Evolutionary conservation across 208 protist species (phyloP).

Genomic region (Angomonas ambiguus): DNA sequence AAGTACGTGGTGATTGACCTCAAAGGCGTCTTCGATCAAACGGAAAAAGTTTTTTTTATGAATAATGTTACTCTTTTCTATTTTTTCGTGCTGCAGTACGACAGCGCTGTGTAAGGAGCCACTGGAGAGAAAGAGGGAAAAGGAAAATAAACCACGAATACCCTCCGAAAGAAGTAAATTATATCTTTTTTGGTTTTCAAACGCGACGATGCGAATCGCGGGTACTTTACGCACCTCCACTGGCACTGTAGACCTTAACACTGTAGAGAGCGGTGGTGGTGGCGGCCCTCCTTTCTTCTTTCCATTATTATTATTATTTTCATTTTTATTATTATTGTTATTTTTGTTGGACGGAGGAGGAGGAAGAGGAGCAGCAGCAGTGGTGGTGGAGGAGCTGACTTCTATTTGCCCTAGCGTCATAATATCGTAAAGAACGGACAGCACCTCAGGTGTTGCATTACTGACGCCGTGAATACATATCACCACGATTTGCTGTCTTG

Average conservation of each 20-base stretch:
- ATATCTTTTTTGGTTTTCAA: constrained; percentile 54
- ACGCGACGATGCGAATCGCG: constrained; percentile 76
- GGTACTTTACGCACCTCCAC: too few relatives aligned
- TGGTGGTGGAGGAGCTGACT: not conserved
- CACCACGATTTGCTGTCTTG: constrained; percentile 48
- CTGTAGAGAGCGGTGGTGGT: too few relatives aligned
- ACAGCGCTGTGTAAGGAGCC: constrained; percentile 74
- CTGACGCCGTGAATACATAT: constrained; percentile 67
- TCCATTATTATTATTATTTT: too few relatives aligned
- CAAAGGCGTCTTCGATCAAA: constrained; percentile 27
- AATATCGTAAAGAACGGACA: constrained; percentile 64
- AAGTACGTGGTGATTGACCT: not conserved
- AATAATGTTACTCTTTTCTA: constrained; percentile 58
- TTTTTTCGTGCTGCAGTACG: constrained; percentile 64
- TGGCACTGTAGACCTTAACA: too few relatives aligned
- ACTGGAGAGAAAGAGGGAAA: constrained; percentile 81
- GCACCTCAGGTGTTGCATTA: constrained; percentile 48
- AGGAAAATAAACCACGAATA: constrained; percentile 60
- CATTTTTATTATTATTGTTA: not conserved
- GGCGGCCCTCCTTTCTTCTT: too few relatives aligned
- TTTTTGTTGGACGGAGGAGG: not conserved
- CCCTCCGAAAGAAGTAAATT: constrained; percentile 50
- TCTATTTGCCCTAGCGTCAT: constrained; percentile 52
- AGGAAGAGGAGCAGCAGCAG: not conserved
- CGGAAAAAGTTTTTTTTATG: constrained; percentile 75